phyloP scores from a whole-genome alignment of 1,284 basidiomycete species.

The Vanrija humicola region DNA sequence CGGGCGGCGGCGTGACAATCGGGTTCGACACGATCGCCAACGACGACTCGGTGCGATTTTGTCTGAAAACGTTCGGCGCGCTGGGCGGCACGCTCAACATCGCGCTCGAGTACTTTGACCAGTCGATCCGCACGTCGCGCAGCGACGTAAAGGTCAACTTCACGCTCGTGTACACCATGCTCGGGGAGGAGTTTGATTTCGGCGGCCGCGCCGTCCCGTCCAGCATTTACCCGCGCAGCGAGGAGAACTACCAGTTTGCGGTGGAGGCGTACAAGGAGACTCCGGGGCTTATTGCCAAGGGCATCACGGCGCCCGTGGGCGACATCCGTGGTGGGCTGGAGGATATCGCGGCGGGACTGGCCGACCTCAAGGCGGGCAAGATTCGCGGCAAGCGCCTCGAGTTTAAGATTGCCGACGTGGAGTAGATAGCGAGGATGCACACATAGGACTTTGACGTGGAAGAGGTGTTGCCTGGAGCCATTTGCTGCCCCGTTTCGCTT shows the following conservation, averaged over 20 bases:
- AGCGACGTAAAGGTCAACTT: slow-evolving; percentile 24
- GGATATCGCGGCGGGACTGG: slow-evolving; percentile 24
- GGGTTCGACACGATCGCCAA: slow-evolving; percentile 41
- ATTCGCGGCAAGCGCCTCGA: slow-evolving; percentile 13
- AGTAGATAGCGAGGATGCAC: no score
- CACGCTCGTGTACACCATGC: slow-evolving; percentile 21
- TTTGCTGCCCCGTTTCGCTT: no score
- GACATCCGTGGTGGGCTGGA: slow-evolving; percentile 27
- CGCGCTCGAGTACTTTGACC: slow-evolving; percentile 14
- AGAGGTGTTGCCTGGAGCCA: no score
- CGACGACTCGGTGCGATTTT: slow-evolving; percentile 22
- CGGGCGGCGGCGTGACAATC: slow-evolving; percentile 27
- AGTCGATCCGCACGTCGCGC: slow-evolving; percentile 8
- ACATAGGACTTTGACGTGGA: no score
- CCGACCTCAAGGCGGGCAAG: slow-evolving; percentile 21
- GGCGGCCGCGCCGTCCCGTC: slow-evolving; percentile 16
- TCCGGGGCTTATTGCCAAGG: slow-evolving; percentile 22
- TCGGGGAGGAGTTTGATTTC: slow-evolving; percentile 32
- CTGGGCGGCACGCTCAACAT: slow-evolving; percentile 28
- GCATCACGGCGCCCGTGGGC: slow-evolving; percentile 32
- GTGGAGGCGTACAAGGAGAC: slow-evolving; percentile 20
- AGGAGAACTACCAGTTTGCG: slow-evolving; percentile 24
- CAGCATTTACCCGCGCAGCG: slow-evolving; percentile 17
- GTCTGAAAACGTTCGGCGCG: slow-evolving; percentile 25
- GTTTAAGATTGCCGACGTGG: slow-evolving; percentile 7